Conservation (phyloP, 495 filamentous ascomycete genomes). For the Aspergillus heteromorphus region DNA sequence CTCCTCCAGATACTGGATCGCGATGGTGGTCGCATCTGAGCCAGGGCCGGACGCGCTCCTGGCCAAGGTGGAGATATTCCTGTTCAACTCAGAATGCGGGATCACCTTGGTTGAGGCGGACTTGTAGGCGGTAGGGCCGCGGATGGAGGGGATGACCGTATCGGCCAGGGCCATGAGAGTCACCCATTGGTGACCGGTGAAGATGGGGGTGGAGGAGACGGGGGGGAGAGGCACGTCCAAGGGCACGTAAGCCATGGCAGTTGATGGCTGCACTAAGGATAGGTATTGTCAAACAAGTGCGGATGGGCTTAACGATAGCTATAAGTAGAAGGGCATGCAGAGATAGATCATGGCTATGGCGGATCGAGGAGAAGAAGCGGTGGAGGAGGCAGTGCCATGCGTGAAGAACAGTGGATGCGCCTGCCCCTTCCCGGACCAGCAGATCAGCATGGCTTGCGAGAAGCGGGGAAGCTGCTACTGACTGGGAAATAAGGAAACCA, state of each 20-base stretch:
- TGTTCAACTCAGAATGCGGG: slow-evolving; percentile 30
- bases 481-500: not conserved
- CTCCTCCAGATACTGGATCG: slow-evolving; percentile 44
- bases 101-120: slow-evolving; percentile 29
- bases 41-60: slow-evolving; percentile 22
- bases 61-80: slow-evolving; percentile 25
- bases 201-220: slow-evolving; percentile 30
- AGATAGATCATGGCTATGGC: not conserved
- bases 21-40: slow-evolving; percentile 26
- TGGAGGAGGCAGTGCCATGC: too few relatives aligned
- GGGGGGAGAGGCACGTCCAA: slow-evolving; percentile 41
- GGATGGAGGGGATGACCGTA: slow-evolving; percentile 49
- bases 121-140: slow-evolving; percentile 20
- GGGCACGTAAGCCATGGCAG: slow-evolving; percentile 34
- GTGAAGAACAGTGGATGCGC: too few relatives aligned
- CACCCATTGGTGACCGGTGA: slow-evolving; percentile 49
- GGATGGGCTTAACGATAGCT: not conserved
- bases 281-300: not conserved
- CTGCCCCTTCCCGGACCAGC: not conserved
- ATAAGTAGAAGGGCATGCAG: not conserved
- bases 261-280: not conserved
- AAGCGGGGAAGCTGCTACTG: not conserved
- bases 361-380: not conserved
- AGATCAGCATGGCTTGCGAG: slow-evolving; percentile 8
- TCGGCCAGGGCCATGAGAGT: slow-evolving; percentile 52